Percentiles rank a stretch among this genome's conserved stretches.
Conservation (phyloP, 306 rosid genomes). For the Lathyrus aphaca region DNA sequence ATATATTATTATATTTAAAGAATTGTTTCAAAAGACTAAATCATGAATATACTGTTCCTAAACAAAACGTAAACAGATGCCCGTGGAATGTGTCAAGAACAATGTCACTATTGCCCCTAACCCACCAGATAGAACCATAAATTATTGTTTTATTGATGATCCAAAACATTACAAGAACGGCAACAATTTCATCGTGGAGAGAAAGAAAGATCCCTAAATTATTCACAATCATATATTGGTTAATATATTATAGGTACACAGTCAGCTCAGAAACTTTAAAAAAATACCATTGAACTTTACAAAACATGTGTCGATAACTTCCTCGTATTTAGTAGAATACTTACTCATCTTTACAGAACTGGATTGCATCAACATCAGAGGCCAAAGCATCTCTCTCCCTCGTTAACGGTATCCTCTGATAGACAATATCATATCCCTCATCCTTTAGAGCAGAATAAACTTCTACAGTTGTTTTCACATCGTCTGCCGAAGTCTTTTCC, state of each 20-base stretch:
- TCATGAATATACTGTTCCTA: conserved; percentile 15
- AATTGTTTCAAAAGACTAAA: conserved; percentile 24
- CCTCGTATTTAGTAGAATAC: conserved; percentile 27
- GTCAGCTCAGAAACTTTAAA: conserved; percentile 12
- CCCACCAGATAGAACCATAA: conserved; percentile 6
- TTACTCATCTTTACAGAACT: conserved; percentile 71
- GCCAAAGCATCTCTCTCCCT: conserved; percentile 82
- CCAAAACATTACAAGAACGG: conserved; percentile 24
- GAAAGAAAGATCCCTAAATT: neutral
- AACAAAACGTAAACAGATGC: conserved; percentile 11
- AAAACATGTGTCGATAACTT: neutral
- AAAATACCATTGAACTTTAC: neutral
- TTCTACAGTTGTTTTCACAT: conserved; percentile 87
- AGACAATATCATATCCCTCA: conserved; percentile 63
- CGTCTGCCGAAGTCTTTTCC: conserved; percentile 72
- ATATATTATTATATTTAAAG: conserved; percentile 24
- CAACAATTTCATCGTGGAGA: conserved; percentile 6
- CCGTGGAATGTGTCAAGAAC: too few relatives aligned
- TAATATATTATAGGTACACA: conserved; percentile 16
- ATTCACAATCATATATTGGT: conserved; percentile 14
- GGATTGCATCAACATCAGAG: conserved; percentile 84
- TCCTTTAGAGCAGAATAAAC: conserved; percentile 70
- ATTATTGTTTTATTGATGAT: neutral
- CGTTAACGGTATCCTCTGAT: conserved; percentile 77
- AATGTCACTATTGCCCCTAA: conserved; percentile 29